A percentile compares a stretch with the other conserved stretches of the same genome.
Conservation (phyloP, 2,329 filamentous ascomycete species). For the Aspergillus sp. region DNA sequence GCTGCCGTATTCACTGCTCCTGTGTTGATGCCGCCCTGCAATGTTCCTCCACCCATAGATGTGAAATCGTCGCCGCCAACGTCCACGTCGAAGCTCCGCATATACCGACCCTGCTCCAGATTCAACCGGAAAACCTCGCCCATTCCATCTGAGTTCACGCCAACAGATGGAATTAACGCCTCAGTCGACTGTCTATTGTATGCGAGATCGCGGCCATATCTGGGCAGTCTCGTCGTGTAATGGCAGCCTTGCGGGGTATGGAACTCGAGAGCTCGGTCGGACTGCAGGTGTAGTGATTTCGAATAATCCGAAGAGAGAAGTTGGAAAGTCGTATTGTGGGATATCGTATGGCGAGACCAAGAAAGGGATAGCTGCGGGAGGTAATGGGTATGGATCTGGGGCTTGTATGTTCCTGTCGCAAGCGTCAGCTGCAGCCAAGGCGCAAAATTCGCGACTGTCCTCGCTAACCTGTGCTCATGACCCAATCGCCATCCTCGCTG, state of each 20-base stretch:
- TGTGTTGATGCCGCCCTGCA: constrained; percentile 79
- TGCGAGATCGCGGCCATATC: constrained; percentile 81
- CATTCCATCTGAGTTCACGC: constrained; percentile 72
- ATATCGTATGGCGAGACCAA: constrained; percentile 82
- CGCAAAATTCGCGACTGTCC: neutral
- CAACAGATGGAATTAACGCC: constrained; percentile 76
- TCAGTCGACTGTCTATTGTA: constrained; percentile 79
- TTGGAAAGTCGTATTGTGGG: constrained; percentile 82
- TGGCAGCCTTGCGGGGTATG: constrained; percentile 83
- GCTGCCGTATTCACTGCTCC: constrained; percentile 81
- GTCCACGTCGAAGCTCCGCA: constrained; percentile 87
- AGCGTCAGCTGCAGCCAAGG: constrained; percentile 5
- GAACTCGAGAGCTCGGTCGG: constrained; percentile 83
- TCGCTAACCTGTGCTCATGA: constrained; percentile 74
- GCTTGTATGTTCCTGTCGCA: constrained; percentile 53
- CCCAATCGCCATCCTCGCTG: constrained; percentile 93
- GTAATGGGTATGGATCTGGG: constrained; percentile 92
- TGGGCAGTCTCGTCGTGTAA: constrained; percentile 77
- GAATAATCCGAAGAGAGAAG: constrained; percentile 85
- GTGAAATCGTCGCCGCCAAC: constrained; percentile 72
- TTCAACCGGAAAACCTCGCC: constrained; percentile 93
- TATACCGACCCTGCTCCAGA: constrained; percentile 82
- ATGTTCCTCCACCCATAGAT: constrained; percentile 56
- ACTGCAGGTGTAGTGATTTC: constrained; percentile 88
- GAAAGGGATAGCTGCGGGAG: constrained; percentile 89